Base-by-base conservation (phyloP, 2,329 filamentous ascomycete genomes). In the Neopestalotiopsis rosae region DNA sequence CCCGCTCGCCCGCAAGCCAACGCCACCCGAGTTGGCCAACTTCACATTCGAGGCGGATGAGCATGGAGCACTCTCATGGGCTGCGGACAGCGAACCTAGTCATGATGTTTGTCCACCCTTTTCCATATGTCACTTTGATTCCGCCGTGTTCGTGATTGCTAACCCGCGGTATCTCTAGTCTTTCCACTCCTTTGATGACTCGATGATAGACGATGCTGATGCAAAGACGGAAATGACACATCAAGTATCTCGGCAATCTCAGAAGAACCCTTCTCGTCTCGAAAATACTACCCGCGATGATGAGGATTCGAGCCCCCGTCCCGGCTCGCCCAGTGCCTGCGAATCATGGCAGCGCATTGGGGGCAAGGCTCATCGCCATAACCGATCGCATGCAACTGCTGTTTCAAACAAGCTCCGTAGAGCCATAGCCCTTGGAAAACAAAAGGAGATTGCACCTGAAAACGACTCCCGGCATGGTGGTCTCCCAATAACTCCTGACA, bases 1-100 rank as follows among this genome's bases (percentile, higher is more conserved):
- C 79, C 96, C 96, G 52, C 85, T 99, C 38, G 95, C 95, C 49
- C 87, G 89, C 71, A 91, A 93, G 64, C 92, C 94, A 1, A 97
- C 95, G 1, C 96, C 96, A 2, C 88, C 90, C 17, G 91, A 92
- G 65, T 84, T 99, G 70, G 89, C 90, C 71, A 90, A 90, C 68
- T 92, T 98, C 77, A 90, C 88, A 56, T 95, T 97, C 74, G 89
- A 91, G 42, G 72, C 87, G 65, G 83, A 92, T 45, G 88, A 89
- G 62, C 88, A 89, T 59, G 88, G 91, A 66, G 84, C 89, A 28
- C 74, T 79, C 30, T 67, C 73, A 9, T 78, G 74, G 74, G 69
- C 73, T 52, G 71, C 75, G 5, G 78, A 79, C 38, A 74, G 76
- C 2, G 76, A 77, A 24, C 65, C 70, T 38, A 66, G 66, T 57